Percentiles rank a stretch among this genome's conserved stretches.
phyloP scores from a whole-genome alignment of 2,329 filamentous ascomycete species.

The Penicillium rolfsii region DNA sequence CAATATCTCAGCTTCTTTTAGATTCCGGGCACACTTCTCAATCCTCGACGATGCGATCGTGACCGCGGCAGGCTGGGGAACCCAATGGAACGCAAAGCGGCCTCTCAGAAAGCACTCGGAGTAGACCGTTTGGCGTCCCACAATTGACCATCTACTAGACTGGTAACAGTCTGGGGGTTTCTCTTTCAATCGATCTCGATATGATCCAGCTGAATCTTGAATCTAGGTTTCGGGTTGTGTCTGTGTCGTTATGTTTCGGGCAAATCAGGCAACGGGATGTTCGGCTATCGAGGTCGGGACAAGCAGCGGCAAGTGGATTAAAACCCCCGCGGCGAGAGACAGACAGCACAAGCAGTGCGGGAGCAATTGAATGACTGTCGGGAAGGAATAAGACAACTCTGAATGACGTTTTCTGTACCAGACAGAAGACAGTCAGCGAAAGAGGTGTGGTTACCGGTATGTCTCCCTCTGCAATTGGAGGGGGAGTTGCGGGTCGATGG shows the following conservation, averaged over 20 bases:
- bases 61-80: constrained; percentile 46
- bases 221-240: not conserved
- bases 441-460: not conserved
- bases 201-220: not conserved
- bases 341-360: not conserved
- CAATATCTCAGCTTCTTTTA: not conserved
- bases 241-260: not conserved
- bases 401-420: not conserved
- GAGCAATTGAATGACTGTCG: constrained; percentile 7
- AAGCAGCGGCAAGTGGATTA: constrained; percentile 12
- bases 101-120: constrained; percentile 49
- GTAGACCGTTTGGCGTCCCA: constrained; percentile 56
- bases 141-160: constrained; percentile 47
- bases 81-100: constrained; percentile 57
- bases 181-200: not conserved
- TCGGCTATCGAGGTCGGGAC: constrained; percentile 4
- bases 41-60: constrained; percentile 8
- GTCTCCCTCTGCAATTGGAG: constrained; percentile 13
- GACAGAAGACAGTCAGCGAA: not conserved
- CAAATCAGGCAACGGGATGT: not conserved
- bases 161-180: constrained; percentile 24
- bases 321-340: constrained; percentile 17
- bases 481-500: constrained; percentile 10
- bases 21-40: not conserved
- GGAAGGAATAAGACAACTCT: not conserved